These are phyloP conservation scores for Chrysoporthe puriensis DNA, from an alignment of 2,329 filamentous ascomycete species.

Conservation along the genomic window DNA sequence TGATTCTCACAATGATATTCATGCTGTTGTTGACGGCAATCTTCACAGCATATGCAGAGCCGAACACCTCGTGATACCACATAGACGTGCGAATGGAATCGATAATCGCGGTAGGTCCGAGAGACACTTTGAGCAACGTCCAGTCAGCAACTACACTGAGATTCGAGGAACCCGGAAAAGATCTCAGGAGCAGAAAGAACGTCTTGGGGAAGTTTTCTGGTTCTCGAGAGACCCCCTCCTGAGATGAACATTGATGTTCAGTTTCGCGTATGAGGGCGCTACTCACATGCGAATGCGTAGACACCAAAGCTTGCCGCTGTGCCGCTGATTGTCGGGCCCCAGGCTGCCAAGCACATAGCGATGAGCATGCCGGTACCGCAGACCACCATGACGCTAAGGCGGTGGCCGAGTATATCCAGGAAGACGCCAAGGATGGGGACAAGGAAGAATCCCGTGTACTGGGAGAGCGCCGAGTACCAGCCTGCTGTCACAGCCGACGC, in stretches of 20 bases:
- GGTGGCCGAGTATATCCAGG: constrained; percentile 59
- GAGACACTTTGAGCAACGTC: constrained; percentile 34
- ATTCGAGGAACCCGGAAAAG: not conserved
- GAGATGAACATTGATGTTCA: not conserved
- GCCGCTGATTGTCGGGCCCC: constrained; percentile 50
- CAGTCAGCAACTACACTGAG: not conserved
- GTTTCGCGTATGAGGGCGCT: not conserved
- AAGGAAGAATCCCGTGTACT: constrained; percentile 62
- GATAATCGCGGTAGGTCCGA: constrained; percentile 63
- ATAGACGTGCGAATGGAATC: constrained; percentile 63
- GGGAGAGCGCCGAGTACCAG: constrained; percentile 61
- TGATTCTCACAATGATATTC: constrained; percentile 62
- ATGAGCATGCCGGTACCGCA: constrained; percentile 55
- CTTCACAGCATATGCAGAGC: constrained; percentile 62
- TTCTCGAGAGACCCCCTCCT: not conserved
- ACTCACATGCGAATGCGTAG: constrained; percentile 54
- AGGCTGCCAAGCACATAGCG: constrained; percentile 59
- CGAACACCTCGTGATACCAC: constrained; percentile 64
- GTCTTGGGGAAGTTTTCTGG: not conserved
- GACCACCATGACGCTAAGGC: constrained; percentile 48
- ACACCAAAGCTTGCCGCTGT: constrained; percentile 64
- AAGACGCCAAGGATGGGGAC: constrained; percentile 60
- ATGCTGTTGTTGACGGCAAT: constrained; percentile 66
- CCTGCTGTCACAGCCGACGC: constrained; percentile 58
- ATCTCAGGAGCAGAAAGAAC: not conserved